Conservation (phyloP, 805 yeast species). For the Pichia paraexigua region DNA sequence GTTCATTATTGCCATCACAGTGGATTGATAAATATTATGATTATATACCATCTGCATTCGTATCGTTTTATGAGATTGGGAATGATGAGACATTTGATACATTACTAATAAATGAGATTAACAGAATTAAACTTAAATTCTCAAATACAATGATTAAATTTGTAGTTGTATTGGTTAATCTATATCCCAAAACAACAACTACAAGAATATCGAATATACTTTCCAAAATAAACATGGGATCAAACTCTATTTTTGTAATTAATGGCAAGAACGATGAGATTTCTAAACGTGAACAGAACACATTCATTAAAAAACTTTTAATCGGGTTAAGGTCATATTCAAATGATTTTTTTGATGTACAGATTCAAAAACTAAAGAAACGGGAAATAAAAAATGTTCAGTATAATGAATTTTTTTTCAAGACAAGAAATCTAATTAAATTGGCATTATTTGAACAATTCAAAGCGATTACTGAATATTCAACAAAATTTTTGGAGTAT, state of each 20-base stretch:
- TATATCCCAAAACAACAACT: not conserved
- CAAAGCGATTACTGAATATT: slow-evolving; percentile 36
- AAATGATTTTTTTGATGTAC: slow-evolving; percentile 35
- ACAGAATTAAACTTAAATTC: slow-evolving; percentile 26
- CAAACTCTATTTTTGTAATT: slow-evolving; percentile 3
- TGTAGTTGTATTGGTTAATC: slow-evolving; percentile 1
- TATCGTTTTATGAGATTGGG: slow-evolving; percentile 36
- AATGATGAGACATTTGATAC: slow-evolving; percentile 22
- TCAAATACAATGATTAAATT: slow-evolving; percentile 10
- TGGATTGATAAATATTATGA: slow-evolving; percentile 50
- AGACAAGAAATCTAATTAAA: slow-evolving; percentile 44
- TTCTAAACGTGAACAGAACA: slow-evolving; percentile 5
- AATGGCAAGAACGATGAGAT: slow-evolving; percentile 5
- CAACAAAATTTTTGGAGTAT: slow-evolving; percentile 43
- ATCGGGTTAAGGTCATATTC: slow-evolving; percentile 34
- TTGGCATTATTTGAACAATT: slow-evolving; percentile 43
- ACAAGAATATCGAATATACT: not conserved
- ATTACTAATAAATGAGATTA: slow-evolving; percentile 28
- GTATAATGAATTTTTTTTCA: slow-evolving; percentile 30
- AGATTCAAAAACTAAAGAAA: slow-evolving; percentile 35
- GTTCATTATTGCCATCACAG: slow-evolving; percentile 34
- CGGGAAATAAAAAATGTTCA: slow-evolving; percentile 26
- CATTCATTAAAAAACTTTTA: slow-evolving; percentile 31
- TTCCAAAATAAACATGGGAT: not conserved
- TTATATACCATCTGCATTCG: slow-evolving; percentile 39